These are phyloP conservation scores for Trichoderma koningiopsis DNA, from an alignment of 2,329 filamentous ascomycete species.

Conservation along the genomic window DNA sequence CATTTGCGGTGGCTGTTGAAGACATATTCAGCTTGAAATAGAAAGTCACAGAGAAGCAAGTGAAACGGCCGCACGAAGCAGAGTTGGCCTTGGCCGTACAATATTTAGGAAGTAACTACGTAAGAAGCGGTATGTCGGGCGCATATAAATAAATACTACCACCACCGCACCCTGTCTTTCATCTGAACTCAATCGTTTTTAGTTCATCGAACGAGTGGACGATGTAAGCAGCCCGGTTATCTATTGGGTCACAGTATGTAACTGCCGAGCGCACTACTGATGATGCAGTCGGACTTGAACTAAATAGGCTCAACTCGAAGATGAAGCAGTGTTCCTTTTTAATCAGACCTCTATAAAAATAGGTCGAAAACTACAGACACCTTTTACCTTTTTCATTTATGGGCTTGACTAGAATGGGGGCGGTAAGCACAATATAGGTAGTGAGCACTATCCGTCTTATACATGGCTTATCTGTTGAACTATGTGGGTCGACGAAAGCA, in stretches of 20 bases:
- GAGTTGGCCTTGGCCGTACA: too few species aligned
- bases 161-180: not conserved
- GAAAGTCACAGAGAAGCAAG: not conserved
- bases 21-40: not conserved
- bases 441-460: too few species aligned
- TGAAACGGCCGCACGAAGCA: not conserved
- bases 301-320: not conserved
- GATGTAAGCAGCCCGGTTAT: not conserved
- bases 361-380: too few species aligned
- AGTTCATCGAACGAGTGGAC: not conserved
- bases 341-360: too few species aligned
- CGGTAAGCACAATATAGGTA: too few species aligned
- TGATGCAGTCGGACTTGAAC: too few species aligned
- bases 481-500: too few species aligned
- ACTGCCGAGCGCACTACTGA: not conserved
- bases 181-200: not conserved
- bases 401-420: too few species aligned
- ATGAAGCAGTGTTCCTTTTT: too few species aligned
- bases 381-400: too few species aligned
- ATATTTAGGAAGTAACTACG: too few species aligned
- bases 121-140: not conserved
- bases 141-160: not conserved
- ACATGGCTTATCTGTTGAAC: too few species aligned
- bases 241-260: not conserved
- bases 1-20: not conserved